Conservation (phyloP, 768 basidiomycete species). For the Coprinopsis strossmayeri region DNA sequence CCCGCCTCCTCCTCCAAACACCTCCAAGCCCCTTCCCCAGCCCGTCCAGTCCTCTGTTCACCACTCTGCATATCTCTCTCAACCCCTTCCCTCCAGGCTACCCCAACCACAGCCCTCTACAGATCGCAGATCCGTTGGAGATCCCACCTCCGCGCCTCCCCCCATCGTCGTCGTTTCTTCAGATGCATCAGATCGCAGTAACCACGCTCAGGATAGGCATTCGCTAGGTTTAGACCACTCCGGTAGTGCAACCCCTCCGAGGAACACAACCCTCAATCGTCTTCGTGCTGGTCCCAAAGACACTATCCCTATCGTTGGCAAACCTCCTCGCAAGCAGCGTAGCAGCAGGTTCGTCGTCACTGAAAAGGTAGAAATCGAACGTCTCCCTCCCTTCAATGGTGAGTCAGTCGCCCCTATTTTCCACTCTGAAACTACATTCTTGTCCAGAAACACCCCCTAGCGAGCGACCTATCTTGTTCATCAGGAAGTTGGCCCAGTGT, state of each 20-base stretch:
- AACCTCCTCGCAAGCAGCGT: slow-evolving; percentile 95
- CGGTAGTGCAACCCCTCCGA: slow-evolving; percentile 53
- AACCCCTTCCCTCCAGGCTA: slow-evolving; percentile 30
- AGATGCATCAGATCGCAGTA: slow-evolving; percentile 47
- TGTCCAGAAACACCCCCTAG: slow-evolving; percentile 75
- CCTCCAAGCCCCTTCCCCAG: slow-evolving; percentile 57
- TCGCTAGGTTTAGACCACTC: slow-evolving; percentile 41
- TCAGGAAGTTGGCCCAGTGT: slow-evolving; percentile 94
- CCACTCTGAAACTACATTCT: slow-evolving; percentile 7
- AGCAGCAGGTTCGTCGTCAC: slow-evolving; percentile 95
- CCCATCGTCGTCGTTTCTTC: slow-evolving; percentile 85
- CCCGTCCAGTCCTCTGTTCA: slow-evolving; percentile 32
- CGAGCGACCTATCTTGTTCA: slow-evolving; percentile 87
- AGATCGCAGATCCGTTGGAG: slow-evolving; percentile 54
- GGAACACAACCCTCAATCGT: slow-evolving; percentile 63
- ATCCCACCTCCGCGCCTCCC: slow-evolving; percentile 50
- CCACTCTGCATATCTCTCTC: slow-evolving; percentile 32
- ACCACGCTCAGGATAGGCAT: slow-evolving; percentile 40
- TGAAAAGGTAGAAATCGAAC: slow-evolving; percentile 94
- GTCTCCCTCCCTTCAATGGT: slow-evolving; percentile 88
- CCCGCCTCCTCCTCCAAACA: slow-evolving; percentile 59
- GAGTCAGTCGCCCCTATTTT: slow-evolving; percentile 17
- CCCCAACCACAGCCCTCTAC: slow-evolving; percentile 26
- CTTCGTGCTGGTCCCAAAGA: slow-evolving; percentile 86
- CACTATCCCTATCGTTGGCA: slow-evolving; percentile 93